A percentile compares a stretch with the other conserved stretches of the same genome.
These are phyloP conservation scores for Chaetomiaceae sp. DNA, from an alignment of 2,329 filamentous ascomycete genomes.

Conservation along the genomic window DNA sequence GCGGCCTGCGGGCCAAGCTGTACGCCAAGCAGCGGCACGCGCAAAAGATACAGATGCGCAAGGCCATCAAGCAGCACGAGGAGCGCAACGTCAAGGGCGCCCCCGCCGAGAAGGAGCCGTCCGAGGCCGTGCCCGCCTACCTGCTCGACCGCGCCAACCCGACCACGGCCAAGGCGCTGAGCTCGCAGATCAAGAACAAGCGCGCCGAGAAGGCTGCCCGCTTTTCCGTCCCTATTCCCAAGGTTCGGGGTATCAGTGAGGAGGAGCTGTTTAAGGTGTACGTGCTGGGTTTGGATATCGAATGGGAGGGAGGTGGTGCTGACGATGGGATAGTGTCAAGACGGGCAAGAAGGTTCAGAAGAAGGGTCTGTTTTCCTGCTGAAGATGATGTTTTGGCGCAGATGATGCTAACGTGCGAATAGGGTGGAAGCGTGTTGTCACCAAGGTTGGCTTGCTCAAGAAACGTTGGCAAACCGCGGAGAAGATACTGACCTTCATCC, in stretches of 20 bases:
- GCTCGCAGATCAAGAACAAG: conserved; percentile 91
- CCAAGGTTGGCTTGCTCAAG: conserved; percentile 42
- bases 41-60: conserved; percentile 98
- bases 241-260: conserved; percentile 88
- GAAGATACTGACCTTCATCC: conserved; percentile 2
- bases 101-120: conserved; percentile 71
- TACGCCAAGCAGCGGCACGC: conserved; percentile 89
- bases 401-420: conserved; percentile 31
- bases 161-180: conserved; percentile 34
- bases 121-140: conserved; percentile 83
- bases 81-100: conserved; percentile 90
- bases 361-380: conserved; percentile 46
- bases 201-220: conserved; percentile 88
- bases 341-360: conserved; percentile 92
- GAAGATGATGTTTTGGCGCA: background rate
- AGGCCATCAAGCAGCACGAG: conserved; percentile 90
- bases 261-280: conserved; percentile 83
- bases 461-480: no score
- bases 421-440: conserved; percentile 52
- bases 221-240: conserved; percentile 87
- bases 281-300: background rate
- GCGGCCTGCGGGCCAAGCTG: conserved; percentile 86
- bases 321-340: conserved; percentile 64
- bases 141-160: conserved; percentile 73
- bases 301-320: conserved; percentile 4